Percentiles rank a stretch among this genome's conserved stretches.
phyloP scores from a whole-genome alignment of 768 basidiomycete genomes.

The Gloeostereum incarnatum region DNA sequence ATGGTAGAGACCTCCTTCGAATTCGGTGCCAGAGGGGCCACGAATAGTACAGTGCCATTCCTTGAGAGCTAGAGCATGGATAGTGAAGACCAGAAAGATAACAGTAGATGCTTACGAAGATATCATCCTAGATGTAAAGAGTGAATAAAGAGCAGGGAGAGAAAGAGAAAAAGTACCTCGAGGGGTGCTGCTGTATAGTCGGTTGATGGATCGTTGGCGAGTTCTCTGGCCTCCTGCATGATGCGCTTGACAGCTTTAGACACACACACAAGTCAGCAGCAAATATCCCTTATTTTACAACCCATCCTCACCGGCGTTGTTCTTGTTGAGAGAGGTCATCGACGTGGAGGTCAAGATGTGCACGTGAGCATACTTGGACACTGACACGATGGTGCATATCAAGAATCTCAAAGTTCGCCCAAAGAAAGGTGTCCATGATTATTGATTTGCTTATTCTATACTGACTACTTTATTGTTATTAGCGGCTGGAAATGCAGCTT shows the following conservation, averaged over 20 bases:
- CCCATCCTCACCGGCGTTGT: constrained; percentile 64
- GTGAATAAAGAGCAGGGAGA: constrained; percentile 1
- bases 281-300: no score
- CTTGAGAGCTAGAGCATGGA: constrained; percentile 18
- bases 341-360: constrained; percentile 4
- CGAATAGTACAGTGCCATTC: constrained; percentile 98
- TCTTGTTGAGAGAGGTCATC: constrained; percentile 54
- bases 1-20: constrained; percentile 94
- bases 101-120: constrained; percentile 46
- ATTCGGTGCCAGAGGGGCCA: constrained; percentile 82
- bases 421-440: constrained; percentile 43
- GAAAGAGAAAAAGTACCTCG: constrained; percentile 43
- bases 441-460: constrained; percentile 6
- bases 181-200: constrained; percentile 83
- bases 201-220: constrained; percentile 73
- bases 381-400: constrained; percentile 54
- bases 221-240: constrained; percentile 91
- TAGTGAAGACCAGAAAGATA: constrained; percentile 11
- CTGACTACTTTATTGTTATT: constrained; percentile 1
- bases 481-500: constrained; percentile 26
- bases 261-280: neutral
- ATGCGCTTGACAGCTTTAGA: constrained; percentile 84
- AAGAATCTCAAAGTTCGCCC: constrained; percentile 76
- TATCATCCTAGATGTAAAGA: constrained; percentile 54
- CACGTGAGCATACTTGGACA: neutral